phyloP scores from a whole-genome alignment of 805 yeast genomes.

The Wickerhamiella azymoides region DNA sequence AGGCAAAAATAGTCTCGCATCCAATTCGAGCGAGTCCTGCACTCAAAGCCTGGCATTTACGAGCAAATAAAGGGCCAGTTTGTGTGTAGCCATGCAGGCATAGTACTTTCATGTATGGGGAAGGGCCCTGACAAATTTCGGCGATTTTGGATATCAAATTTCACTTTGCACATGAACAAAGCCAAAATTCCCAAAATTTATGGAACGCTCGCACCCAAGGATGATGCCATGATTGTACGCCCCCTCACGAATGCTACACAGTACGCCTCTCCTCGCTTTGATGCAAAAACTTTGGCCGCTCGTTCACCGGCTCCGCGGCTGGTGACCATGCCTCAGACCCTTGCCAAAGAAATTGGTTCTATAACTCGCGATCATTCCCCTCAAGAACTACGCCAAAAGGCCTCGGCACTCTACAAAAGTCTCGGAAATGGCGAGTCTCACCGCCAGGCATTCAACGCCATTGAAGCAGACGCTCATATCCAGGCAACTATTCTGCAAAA shows the following conservation, averaged over 20 bases:
- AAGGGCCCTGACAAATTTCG: neutral
- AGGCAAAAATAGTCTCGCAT: conserved; percentile 59
- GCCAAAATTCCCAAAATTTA: neutral
- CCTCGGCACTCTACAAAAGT: conserved; percentile 39
- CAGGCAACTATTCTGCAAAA: conserved; percentile 71
- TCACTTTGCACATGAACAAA: neutral
- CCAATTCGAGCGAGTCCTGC: conserved; percentile 55
- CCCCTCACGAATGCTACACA: neutral
- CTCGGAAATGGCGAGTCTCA: conserved; percentile 43
- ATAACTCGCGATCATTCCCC: conserved; percentile 54
- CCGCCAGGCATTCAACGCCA: conserved; percentile 26
- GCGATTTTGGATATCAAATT: too few species aligned
- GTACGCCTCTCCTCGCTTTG: conserved; percentile 28
- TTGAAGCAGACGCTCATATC: conserved; percentile 57
- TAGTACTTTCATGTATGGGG: conserved; percentile 41
- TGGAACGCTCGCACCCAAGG: conserved; percentile 4
- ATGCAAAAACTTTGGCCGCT: conserved; percentile 44
- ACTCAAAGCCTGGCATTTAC: conserved; percentile 78
- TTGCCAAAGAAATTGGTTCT: conserved; percentile 47
- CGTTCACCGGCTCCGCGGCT: conserved; percentile 37
- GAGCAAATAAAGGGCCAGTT: conserved; percentile 68
- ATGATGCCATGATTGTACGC: conserved; percentile 8
- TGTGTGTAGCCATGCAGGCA: conserved; percentile 79
- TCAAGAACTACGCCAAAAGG: conserved; percentile 45
- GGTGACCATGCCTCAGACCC: conserved; percentile 39